Evolutionary conservation across 208 protist species (phyloP).

Genomic region (Crithidia expoeki): DNA sequence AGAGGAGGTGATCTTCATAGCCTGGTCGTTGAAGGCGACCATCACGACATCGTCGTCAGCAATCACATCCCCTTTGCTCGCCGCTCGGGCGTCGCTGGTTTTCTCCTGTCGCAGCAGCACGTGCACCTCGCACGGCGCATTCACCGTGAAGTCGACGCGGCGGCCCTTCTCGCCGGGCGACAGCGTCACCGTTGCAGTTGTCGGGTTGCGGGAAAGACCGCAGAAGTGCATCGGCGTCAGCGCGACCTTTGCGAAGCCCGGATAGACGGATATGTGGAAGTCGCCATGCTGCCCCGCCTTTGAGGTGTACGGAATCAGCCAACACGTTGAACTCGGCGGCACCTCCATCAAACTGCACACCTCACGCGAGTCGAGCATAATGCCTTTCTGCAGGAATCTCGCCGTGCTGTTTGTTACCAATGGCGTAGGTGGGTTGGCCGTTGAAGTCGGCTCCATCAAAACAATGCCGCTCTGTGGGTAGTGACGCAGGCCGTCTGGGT

Average conservation of each 20-base stretch:
- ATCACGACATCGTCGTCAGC: conserved; percentile 73
- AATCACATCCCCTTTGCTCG: conserved; percentile 55
- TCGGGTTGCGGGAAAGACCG: conserved; percentile 61
- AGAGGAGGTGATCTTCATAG: conserved; percentile 52
- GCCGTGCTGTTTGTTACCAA: conserved; percentile 86
- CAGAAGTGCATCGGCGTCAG: conserved; percentile 74
- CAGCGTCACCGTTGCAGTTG: conserved; percentile 47
- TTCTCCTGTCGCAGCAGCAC: conserved; percentile 80
- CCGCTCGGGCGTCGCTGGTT: conserved; percentile 32
- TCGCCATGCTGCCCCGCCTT: conserved; percentile 55
- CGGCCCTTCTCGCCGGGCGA: conserved; percentile 43
- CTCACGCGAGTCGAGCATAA: conserved; percentile 89
- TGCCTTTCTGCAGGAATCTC: conserved; percentile 80
- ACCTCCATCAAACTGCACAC: conserved; percentile 79
- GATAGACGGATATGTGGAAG: conserved; percentile 86
- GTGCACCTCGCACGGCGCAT: conserved; percentile 69
- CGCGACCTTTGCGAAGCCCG: conserved; percentile 71
- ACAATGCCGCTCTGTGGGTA: conserved; percentile 84
- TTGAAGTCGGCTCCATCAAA: conserved; percentile 66
- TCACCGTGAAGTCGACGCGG: conserved; percentile 72
- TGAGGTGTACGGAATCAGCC: conserved; percentile 85
- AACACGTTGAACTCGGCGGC: conserved; percentile 66
- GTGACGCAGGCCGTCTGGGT: conserved; percentile 73
- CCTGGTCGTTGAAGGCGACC: conserved; percentile 64
- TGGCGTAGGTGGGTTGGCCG: conserved; percentile 55